A percentile compares a stretch with the other conserved stretches of the same genome.
Evolutionary conservation across 2,329 filamentous ascomycete genomes (phyloP).

Genomic region (Alternaria triticimaculans): DNA sequence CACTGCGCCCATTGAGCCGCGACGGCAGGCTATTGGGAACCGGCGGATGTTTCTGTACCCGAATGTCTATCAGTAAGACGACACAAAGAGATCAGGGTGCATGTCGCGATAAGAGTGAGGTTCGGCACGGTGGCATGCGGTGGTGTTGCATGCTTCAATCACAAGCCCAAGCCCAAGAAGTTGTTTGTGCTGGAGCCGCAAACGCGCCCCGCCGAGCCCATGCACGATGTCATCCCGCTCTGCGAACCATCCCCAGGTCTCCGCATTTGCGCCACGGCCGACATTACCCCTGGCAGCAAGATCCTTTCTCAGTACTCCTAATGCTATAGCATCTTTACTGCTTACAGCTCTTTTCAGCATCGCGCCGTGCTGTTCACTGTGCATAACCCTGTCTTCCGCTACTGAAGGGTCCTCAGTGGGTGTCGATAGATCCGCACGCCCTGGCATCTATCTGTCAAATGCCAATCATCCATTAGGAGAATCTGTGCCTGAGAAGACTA

Average conservation of each 20-base stretch:
- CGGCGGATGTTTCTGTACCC: neutral
- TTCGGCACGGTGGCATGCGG: neutral
- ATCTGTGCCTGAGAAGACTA: neutral
- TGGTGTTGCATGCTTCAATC: neutral
- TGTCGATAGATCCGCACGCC: neutral
- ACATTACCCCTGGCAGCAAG: neutral
- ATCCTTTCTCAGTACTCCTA: neutral
- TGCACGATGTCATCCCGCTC: neutral
- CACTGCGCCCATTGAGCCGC: neutral
- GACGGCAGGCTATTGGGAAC: neutral
- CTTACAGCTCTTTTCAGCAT: neutral
- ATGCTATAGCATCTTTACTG: neutral
- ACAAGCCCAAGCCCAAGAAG: neutral
- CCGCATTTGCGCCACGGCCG: neutral
- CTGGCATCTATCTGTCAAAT: too few species aligned
- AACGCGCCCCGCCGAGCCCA: constrained; percentile 1
- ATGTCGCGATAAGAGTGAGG: neutral
- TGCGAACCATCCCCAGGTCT: neutral
- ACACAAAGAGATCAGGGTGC: neutral
- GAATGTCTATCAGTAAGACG: neutral
- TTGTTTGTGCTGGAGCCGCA: constrained; percentile 2
- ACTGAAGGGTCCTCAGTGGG: neutral
- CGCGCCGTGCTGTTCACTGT: neutral
- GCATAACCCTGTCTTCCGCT: neutral
- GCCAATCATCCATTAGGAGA: neutral